Evolutionary conservation across 495 filamentous ascomycete species (phyloP).

Genomic region (Podospora pseudoanserina): DNA sequence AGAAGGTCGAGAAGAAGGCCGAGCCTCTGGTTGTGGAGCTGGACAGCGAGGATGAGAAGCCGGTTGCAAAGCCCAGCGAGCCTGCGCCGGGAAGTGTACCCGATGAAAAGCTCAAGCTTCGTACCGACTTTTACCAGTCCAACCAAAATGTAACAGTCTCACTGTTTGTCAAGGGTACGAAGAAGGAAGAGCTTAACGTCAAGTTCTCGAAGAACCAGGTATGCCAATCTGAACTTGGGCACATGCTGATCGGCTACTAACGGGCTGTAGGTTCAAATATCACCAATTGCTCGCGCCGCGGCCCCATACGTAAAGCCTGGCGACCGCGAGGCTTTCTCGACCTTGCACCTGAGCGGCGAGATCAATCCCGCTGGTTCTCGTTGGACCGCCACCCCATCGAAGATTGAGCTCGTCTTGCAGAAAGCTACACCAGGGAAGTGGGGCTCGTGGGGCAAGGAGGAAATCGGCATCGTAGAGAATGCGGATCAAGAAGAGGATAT

Average conservation of each 20-base stretch:
- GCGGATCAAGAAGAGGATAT: not conserved
- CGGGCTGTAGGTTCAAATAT: conserved; percentile 24
- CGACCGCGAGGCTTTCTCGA: conserved; percentile 44
- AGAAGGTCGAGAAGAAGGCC: conserved; percentile 22
- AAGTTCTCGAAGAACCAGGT: conserved; percentile 28
- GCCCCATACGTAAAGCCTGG: conserved; percentile 28
- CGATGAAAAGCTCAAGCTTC: conserved; percentile 32
- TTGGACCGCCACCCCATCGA: conserved; percentile 66
- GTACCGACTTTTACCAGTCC: conserved; percentile 40
- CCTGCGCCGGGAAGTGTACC: conserved; percentile 24
- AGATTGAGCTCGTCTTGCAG: conserved; percentile 75
- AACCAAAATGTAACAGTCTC: conserved; percentile 34
- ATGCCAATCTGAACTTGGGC: conserved; percentile 7
- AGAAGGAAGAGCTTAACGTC: conserved; percentile 33
- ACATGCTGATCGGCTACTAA: conserved; percentile 1
- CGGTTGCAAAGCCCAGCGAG: conserved; percentile 15
- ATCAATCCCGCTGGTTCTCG: conserved; percentile 60
- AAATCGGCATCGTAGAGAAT: conserved; percentile 17
- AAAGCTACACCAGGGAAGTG: conserved; percentile 76
- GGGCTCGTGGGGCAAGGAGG: conserved; percentile 45
- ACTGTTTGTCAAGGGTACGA: conserved; percentile 40
- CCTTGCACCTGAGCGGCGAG: conserved; percentile 62
- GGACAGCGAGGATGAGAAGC: conserved; percentile 31
- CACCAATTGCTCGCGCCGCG: conserved; percentile 26
- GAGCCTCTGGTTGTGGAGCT: conserved; percentile 27